phyloP scores from a whole-genome alignment of 1,139 yeast genomes.

The Taphrina pruni region DNA sequence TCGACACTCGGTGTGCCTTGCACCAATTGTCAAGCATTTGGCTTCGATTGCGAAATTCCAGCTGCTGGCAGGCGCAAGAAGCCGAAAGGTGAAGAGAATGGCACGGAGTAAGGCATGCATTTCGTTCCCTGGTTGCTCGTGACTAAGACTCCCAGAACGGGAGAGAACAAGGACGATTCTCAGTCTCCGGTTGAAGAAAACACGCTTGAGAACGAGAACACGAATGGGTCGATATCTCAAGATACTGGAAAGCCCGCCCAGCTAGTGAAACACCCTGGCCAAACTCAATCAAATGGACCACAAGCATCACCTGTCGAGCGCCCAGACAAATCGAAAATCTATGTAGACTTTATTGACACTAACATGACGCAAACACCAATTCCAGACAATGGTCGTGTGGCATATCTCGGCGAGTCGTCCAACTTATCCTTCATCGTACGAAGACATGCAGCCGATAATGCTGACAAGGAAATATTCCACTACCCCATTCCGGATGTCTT shows the following conservation, averaged over 20 bases:
- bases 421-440: constrained; percentile 51
- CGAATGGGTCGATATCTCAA: neutral
- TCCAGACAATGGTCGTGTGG: constrained; percentile 38
- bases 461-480: constrained; percentile 50
- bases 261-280: neutral
- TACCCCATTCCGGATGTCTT: constrained; percentile 51
- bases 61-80: constrained; percentile 30
- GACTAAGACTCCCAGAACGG: neutral
- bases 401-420: constrained; percentile 50
- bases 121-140: neutral
- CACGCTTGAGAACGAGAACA: neutral
- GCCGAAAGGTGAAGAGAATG: constrained; percentile 16
- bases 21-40: constrained; percentile 41
- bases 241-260: neutral
- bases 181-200: constrained; percentile 18
- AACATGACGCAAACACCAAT: constrained; percentile 28
- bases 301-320: constrained; percentile 2
- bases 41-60: constrained; percentile 38
- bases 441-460: constrained; percentile 48
- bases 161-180: constrained; percentile 14
- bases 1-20: constrained; percentile 40
- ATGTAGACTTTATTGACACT: constrained; percentile 25
- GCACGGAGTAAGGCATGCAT: constrained; percentile 1
- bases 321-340: constrained; percentile 26
- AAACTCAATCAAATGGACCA: neutral